Base-by-base conservation (phyloP, 805 yeast species). In the Torulaspora quercuum region DNA sequence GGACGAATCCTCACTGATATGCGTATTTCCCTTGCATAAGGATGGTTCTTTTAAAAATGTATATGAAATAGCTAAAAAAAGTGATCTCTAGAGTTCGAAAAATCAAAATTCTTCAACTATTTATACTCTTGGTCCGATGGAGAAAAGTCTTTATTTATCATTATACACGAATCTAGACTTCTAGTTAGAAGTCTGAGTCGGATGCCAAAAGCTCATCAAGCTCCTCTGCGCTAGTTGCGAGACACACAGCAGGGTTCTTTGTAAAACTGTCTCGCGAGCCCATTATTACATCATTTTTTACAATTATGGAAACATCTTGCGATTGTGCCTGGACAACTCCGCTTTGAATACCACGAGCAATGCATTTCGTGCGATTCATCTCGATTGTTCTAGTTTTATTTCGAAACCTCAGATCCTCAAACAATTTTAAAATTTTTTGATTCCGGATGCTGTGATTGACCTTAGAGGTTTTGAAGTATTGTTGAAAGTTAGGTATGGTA, bases 1-100 rank as follows among this genome's bases (percentile, higher is more conserved):
- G 97, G 98, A 92, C 96, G 95, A 89, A 88, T 92, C 98, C 97
- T 90, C 98, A 90, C 95, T 89, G 97, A 90, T 88, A 87, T 95
- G 95, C 95, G 97, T 92, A 90, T 88, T 90, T 95, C 97, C 97
- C 98, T 82, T 83, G 98, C 97, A 90, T 87, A 90, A 90, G 82
- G 97, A 89, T 85, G 72, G 65, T 63, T 72, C 41, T 31, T 49
- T 49, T 32, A 17, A 32, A 32, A 8, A n/a, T n/a, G n/a, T n/a
- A n/a, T n/a, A n/a, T n/a, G n/a, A n/a, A n/a, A 31, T 19, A 42
- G 25, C 16, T 11, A 12, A 30, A 25, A 24, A 16, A 19, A 19
- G 11, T 10, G 29, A 13, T 17, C 18, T 17, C 0, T n/a, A n/a
- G n/a, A n/a, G n/a, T n/a, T n/a, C n/a, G n/a, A n/a, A n/a, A n/a